These are phyloP conservation scores for Eucalyptus pauciflora DNA, from an alignment of 345 rosid genomes.

Conservation along the genomic window DNA sequence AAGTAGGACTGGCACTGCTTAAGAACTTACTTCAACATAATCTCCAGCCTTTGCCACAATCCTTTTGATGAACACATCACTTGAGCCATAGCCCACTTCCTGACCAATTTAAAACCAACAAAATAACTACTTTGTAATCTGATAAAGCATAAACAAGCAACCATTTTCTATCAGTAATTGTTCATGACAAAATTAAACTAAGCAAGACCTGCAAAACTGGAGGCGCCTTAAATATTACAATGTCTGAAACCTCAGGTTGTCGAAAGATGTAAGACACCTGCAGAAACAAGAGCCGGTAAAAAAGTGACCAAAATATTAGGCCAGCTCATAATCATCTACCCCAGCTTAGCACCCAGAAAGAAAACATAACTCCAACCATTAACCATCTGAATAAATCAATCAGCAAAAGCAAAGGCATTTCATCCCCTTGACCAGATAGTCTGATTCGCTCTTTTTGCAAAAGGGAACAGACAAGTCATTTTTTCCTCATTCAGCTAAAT, in stretches of 20 bases:
- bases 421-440: background rate
- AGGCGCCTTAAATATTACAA: constrained; percentile 86
- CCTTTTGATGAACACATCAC: constrained; percentile 80
- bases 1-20: background rate
- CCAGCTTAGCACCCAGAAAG: background rate
- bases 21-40: constrained; percentile 62
- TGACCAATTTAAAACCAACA: constrained; percentile 7
- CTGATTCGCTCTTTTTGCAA: background rate
- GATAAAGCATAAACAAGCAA: background rate
- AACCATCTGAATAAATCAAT: background rate
- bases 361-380: background rate
- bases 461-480: background rate
- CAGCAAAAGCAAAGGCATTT: background rate
- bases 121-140: background rate
- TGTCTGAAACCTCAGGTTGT: constrained; percentile 77
- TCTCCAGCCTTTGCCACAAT: constrained; percentile 91
- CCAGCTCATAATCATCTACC: background rate
- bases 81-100: constrained; percentile 56
- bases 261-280: constrained; percentile 81
- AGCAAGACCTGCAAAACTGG: constrained; percentile 47
- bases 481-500: background rate
- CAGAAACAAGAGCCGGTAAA: background rate
- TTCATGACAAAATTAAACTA: background rate
- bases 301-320: background rate
- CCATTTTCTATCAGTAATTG: background rate